Conservation (phyloP, 495 filamentous ascomycete genomes). For the Aspergillus saccharolyticus region DNA sequence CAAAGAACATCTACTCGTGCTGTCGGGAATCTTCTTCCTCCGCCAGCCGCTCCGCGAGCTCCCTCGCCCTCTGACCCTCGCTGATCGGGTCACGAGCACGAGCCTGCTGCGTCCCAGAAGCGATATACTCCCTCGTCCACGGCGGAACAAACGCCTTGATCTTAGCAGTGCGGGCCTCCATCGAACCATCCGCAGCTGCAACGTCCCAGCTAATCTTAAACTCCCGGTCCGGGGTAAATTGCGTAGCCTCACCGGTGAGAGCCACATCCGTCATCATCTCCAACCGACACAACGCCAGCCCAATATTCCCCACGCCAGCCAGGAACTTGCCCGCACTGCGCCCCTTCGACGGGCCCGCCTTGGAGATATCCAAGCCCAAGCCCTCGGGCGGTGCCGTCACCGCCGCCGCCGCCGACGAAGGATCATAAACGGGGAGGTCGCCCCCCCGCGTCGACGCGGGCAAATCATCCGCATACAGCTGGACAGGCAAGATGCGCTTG, state of each 20-base stretch:
- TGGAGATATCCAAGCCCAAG: conserved; percentile 41
- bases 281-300: conserved; percentile 80
- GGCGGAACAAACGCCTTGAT: conserved; percentile 83
- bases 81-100: conserved; percentile 16
- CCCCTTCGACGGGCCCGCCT: conserved; percentile 46
- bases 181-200: conserved; percentile 41
- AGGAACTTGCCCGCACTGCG: conserved; percentile 75
- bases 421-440: conserved; percentile 48
- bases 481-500: conserved; percentile 81
- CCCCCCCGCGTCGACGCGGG: conserved; percentile 13
- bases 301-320: conserved; percentile 72
- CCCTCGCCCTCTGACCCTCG: conserved; percentile 33
- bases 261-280: conserved; percentile 80
- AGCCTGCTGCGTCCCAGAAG: conserved; percentile 22
- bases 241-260: conserved; percentile 56
- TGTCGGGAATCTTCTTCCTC: conserved; percentile 35
- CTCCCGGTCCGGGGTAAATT: conserved; percentile 47
- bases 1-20: conserved; percentile 19
- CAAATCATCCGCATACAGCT: conserved; percentile 52
- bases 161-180: conserved; percentile 47
- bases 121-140: conserved; percentile 56
- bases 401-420: conserved; percentile 17
- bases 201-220: conserved; percentile 49
- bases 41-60: conserved; percentile 35
- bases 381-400: conserved; percentile 21